Evolutionary conservation across 345 rosid species (phyloP).

Genomic region (Rhodamnia rubescens): DNA sequence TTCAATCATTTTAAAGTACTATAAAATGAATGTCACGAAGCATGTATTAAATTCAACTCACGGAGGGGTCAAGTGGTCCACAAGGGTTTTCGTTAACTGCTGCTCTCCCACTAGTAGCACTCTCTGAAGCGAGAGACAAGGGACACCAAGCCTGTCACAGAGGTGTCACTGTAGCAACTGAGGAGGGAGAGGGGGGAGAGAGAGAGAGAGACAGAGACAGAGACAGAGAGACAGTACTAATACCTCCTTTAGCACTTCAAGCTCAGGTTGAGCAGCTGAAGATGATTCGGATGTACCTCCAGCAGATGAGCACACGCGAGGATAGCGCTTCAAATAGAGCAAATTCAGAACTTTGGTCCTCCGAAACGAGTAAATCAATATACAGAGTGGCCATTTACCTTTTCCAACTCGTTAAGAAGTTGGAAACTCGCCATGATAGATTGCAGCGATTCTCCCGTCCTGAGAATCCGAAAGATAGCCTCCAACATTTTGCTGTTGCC

Average conservation of each 20-base stretch:
- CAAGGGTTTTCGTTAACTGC: conserved; percentile 19
- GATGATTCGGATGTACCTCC: conserved; percentile 12
- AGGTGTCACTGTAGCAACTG: neutral
- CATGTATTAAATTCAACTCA: conserved; percentile 3
- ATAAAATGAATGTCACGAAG: neutral
- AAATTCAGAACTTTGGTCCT: neutral
- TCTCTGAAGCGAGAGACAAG: conserved; percentile 33
- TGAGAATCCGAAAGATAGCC: conserved; percentile 56
- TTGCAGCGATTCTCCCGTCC: conserved; percentile 52
- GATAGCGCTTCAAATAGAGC: conserved; percentile 30
- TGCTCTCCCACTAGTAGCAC: conserved; percentile 18
- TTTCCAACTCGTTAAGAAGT: conserved; percentile 55
- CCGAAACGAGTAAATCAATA: neutral
- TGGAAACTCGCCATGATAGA: conserved; percentile 55
- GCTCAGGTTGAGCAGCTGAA: conserved; percentile 6
- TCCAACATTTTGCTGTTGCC: conserved; percentile 56
- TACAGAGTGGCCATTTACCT: conserved; percentile 19
- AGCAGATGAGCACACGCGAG: conserved; percentile 10
- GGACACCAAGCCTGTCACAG: conserved; percentile 57
- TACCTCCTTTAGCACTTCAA: conserved; percentile 48
- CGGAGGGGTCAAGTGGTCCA: conserved; percentile 20
- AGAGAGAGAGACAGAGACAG: neutral
- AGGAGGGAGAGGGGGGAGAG: neutral
- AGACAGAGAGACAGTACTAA: neutral
- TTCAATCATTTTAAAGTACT: neutral